Conservation (phyloP, 2,329 filamentous ascomycete genomes). For the Dactylellina drechsleri region DNA sequence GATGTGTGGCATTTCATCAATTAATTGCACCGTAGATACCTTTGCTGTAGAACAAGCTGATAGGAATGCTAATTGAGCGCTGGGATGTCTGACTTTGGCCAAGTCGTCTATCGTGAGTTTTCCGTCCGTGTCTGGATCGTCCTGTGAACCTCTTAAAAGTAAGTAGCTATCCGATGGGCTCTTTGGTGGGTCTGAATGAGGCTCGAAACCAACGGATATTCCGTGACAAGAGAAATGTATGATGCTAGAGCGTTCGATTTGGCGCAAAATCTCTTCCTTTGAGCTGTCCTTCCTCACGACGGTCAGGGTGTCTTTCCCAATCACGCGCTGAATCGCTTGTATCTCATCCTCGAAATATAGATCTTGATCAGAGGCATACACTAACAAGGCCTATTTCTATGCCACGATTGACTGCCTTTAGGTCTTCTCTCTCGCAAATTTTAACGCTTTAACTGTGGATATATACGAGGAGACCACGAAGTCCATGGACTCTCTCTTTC, state of each 20-base stretch:
- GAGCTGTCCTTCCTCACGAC: neutral
- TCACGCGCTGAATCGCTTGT: neutral
- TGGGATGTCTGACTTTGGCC: slow-evolving; percentile 1
- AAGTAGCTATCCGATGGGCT: slow-evolving; percentile 27
- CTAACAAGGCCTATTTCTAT: neutral
- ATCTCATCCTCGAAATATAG: slow-evolving; percentile 9
- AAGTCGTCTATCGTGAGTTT: neutral
- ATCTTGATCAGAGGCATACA: neutral
- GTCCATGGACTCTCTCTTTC: slow-evolving; percentile 15
- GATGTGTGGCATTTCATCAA: slow-evolving; percentile 61
- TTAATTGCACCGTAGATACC: slow-evolving; percentile 55
- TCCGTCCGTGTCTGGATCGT: neutral
- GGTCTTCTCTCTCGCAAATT: slow-evolving; percentile 13
- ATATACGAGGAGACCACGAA: slow-evolving; percentile 30
- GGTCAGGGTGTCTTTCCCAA: neutral
- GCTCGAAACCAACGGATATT: slow-evolving; percentile 4
- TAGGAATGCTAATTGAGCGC: slow-evolving; percentile 60
- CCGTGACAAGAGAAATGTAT: slow-evolving; percentile 12
- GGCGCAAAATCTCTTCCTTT: slow-evolving; percentile 3
- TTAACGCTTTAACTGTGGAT: slow-evolving; percentile 13
- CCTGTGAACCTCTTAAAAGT: neutral
- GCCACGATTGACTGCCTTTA: neutral
- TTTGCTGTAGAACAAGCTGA: slow-evolving; percentile 62
- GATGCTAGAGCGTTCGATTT: slow-evolving; percentile 11
- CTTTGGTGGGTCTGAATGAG: slow-evolving; percentile 5